phyloP scores from a whole-genome alignment of 306 rosid species.

The Ochetophila trinervis region DNA sequence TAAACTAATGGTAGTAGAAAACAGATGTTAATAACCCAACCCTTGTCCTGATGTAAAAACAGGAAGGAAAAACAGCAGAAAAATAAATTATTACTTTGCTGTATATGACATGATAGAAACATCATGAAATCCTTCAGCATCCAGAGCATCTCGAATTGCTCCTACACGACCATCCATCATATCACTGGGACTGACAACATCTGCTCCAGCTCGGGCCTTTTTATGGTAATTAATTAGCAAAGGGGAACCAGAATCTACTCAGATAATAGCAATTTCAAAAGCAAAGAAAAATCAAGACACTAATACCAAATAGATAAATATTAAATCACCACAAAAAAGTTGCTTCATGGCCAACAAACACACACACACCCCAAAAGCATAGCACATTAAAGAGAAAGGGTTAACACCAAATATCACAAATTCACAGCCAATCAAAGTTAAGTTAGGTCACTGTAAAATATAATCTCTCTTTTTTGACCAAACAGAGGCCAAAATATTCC shows the following conservation, averaged over 20 bases:
- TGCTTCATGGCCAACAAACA: slow-evolving; percentile 7
- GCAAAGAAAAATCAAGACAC: slow-evolving; percentile 3
- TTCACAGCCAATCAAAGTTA: too few species aligned
- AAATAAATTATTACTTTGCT: slow-evolving; percentile 57
- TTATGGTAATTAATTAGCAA: slow-evolving; percentile 18
- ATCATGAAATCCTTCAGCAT: slow-evolving; percentile 92
- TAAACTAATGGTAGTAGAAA: background rate
- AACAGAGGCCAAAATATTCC: too few species aligned
- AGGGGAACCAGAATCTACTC: slow-evolving; percentile 3
- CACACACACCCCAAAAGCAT: too few species aligned
- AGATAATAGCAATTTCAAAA: slow-evolving; percentile 12
- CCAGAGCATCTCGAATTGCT: slow-evolving; percentile 84
- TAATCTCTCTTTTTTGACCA: too few species aligned
- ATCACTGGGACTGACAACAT: slow-evolving; percentile 96
- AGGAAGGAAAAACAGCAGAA: background rate
- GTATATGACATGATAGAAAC: slow-evolving; percentile 95
- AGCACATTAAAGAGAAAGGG: too few species aligned
- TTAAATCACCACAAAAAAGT: slow-evolving; percentile 7
- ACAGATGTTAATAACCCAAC: too few species aligned
- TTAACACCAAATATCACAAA: too few species aligned
- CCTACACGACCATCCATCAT: slow-evolving; percentile 99
- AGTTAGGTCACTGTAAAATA: too few species aligned
- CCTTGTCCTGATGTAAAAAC: too few species aligned
- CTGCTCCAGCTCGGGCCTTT: slow-evolving; percentile 97
- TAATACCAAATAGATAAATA: slow-evolving; percentile 10